Conservation (phyloP, 331 rosid species). For the Rosa hybrid region DNA sequence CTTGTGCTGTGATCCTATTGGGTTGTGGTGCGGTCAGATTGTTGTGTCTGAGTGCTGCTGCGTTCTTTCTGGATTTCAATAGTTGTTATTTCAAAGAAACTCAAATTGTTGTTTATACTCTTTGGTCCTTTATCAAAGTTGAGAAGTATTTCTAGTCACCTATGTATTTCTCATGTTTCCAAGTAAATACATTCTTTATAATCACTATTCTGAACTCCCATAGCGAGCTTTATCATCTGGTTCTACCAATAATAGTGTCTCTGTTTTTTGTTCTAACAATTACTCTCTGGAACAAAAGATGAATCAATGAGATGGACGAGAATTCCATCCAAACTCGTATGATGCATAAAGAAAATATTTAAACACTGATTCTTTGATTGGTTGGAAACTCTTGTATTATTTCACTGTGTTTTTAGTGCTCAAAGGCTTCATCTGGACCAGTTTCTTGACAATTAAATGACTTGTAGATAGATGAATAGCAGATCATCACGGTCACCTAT, state of each 20-base stretch:
- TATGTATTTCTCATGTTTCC: not conserved
- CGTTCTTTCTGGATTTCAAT: not conserved
- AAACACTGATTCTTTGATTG: not conserved
- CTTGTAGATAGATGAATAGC: not conserved
- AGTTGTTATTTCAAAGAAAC: not conserved
- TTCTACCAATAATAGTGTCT: not conserved
- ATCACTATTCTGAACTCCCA: not conserved
- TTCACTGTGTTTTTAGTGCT: not conserved
- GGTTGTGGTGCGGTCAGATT: constrained; percentile 1
- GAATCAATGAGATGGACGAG: not conserved
- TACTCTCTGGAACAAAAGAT: not conserved
- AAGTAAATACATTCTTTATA: not conserved
- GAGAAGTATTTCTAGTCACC: not conserved
- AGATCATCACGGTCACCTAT: not conserved
- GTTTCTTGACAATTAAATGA: constrained; percentile 3
- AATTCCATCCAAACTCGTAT: not conserved
- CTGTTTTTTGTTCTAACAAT: not conserved
- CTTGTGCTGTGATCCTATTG: not conserved
- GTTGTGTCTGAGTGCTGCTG: not conserved
- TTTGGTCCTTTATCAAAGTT: not conserved
- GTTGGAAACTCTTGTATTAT: not conserved
- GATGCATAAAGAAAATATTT: not conserved
- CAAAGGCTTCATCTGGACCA: not conserved
- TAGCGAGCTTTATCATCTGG: not conserved
- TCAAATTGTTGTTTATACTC: not conserved